Base-by-base conservation (phyloP, 148 eudicot species). In the Rhododendron mucronatum region DNA sequence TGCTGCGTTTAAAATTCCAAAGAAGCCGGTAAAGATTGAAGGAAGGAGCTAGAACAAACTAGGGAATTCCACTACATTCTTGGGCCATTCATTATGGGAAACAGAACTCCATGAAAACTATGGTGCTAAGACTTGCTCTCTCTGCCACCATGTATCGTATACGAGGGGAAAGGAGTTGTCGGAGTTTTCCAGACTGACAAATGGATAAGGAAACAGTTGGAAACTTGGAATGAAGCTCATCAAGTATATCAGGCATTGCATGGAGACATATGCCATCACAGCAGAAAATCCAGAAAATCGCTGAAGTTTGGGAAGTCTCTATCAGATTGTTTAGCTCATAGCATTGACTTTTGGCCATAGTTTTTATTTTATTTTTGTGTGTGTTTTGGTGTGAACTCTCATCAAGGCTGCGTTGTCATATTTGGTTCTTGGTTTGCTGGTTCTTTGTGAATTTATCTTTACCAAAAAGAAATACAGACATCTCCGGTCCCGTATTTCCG, bases 1-100 rank as follows among this genome's bases (percentile, higher is more conserved):
- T 89, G 94, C 95, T 78, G 90, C 96, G 77, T 95, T 95, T 65
- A 94, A 88, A 87, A 87, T 92, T 61, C 94, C 93, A 20, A 94
- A 92, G 88, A 94, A 92, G 87, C 90, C 91, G 14, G 73, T 89
- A 30, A 95, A 90, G 92, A 53, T 93, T 61, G 92, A 95, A 69
- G 88, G 93, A 85, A 89, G 94, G 87, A 83, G 74, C 73, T 84
- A 86, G 65, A 61, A 81, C 16, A 28, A 59, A 16, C 39, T 44
- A 28, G 45, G 78, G 47, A 51, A 33, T 18, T 85, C 73, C 5
- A 3, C 3, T 0, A 44, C n/a, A 41, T 80, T 13, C 28, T 14
- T 67, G 74, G 13, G 74, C 15, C 10, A 9, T 63, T 63, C 10
- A 8, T 63, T 23, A 7, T 63, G 69, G 84, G 10, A 63, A 61